These are phyloP conservation scores for Fusarium devonianum DNA, from an alignment of 2,329 filamentous ascomycete genomes.

Conservation along the genomic window DNA sequence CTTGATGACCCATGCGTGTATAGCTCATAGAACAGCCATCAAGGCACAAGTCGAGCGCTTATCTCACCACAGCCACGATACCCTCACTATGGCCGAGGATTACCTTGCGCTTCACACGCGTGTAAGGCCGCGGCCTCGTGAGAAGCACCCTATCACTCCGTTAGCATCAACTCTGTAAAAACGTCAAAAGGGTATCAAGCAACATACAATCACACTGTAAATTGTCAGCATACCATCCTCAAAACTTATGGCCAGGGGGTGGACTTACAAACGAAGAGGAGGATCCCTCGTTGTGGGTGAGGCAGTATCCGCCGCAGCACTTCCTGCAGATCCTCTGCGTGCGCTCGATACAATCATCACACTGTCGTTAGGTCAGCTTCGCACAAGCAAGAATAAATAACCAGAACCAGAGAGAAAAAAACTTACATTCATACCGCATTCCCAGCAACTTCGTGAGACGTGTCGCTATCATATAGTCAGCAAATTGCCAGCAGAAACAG, in stretches of 20 bases:
- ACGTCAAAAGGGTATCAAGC: neutral
- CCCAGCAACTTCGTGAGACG: slow-evolving; percentile 79
- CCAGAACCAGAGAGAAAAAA: slow-evolving; percentile 45
- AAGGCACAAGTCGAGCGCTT: neutral
- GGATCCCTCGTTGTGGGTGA: slow-evolving; percentile 83
- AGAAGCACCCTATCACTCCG: slow-evolving; percentile 43
- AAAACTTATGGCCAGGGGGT: neutral
- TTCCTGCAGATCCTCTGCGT: slow-evolving; percentile 75
- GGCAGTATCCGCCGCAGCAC: slow-evolving; percentile 83
- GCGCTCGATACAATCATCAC: slow-evolving; percentile 74
- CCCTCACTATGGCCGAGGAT: slow-evolving; percentile 2
- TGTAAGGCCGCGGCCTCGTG: slow-evolving; percentile 45
- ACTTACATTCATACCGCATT: slow-evolving; percentile 85
- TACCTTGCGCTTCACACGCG: slow-evolving; percentile 33
- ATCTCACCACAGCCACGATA: neutral
- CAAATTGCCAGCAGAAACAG: neutral
- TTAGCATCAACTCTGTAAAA: slow-evolving; percentile 21
- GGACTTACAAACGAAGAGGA: slow-evolving; percentile 65
- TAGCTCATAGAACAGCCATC: neutral
- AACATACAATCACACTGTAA: slow-evolving; percentile 57
- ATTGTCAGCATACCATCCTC: slow-evolving; percentile 41
- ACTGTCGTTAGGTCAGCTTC: slow-evolving; percentile 56
- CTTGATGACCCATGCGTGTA: slow-evolving; percentile 3
- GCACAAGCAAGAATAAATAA: rapidly evolving
- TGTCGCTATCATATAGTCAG: slow-evolving; percentile 54